Percentiles rank a stretch among this genome's conserved stretches.
phyloP scores from a whole-genome alignment of 805 yeast species.

The Kazachstania taianensis region DNA sequence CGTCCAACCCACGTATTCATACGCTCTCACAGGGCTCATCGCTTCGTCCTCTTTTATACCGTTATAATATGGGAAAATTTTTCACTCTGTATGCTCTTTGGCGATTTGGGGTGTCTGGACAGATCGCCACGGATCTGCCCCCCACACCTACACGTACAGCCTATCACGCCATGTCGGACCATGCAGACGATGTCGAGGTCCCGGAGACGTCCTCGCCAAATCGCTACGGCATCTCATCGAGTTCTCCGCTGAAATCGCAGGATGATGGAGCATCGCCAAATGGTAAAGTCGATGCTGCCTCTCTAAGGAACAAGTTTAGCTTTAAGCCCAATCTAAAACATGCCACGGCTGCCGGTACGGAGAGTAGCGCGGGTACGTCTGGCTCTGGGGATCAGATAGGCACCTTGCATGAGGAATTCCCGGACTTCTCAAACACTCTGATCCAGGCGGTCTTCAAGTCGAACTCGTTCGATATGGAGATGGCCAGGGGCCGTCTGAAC shows the following conservation, averaged over 20 bases:
- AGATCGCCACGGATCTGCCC: too few species aligned
- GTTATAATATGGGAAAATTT: too few species aligned
- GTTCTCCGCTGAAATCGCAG: constrained; percentile 22
- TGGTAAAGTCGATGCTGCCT: background rate
- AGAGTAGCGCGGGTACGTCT: constrained; percentile 6
- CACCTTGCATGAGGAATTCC: constrained; percentile 21
- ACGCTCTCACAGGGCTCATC: too few species aligned
- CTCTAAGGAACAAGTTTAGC: constrained; percentile 35
- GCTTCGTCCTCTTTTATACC: too few species aligned
- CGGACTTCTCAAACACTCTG: constrained; percentile 27
- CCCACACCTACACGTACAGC: too few species aligned
- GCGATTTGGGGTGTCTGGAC: too few species aligned
- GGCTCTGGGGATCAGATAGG: constrained; percentile 10
- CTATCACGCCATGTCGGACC: background rate
- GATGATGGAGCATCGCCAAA: too few species aligned
- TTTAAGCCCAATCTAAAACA: constrained; percentile 23
- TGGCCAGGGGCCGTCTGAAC: constrained; percentile 27
- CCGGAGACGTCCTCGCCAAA: constrained; percentile 40
- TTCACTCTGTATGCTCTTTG: too few species aligned
- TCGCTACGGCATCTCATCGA: constrained; percentile 12
- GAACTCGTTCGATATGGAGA: constrained; percentile 29
- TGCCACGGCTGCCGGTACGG: background rate
- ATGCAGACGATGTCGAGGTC: constrained; percentile 34
- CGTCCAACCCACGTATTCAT: too few species aligned
- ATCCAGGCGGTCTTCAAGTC: constrained; percentile 33